Percentiles rank a stretch among this genome's conserved stretches.
Conservation (phyloP, 495 filamentous ascomycete genomes). For the Penicillium egyptiacum region DNA sequence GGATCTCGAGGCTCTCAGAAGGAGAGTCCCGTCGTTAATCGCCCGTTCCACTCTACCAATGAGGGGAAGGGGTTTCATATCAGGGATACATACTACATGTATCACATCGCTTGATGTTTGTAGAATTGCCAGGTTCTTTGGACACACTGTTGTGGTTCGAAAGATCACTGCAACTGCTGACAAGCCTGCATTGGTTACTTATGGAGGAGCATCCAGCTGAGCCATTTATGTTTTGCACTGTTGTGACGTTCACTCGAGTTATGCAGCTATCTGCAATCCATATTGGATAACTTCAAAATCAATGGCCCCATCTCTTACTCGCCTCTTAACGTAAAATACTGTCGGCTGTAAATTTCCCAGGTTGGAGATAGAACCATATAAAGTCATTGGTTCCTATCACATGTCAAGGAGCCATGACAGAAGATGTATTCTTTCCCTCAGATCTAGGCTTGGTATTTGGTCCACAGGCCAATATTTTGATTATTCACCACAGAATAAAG, state of each 20-base stretch:
- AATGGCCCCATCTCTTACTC: not conserved
- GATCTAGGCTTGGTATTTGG: not conserved
- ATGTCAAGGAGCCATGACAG: not conserved
- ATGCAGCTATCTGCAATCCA: not conserved
- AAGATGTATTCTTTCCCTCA: not conserved
- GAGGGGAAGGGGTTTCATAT: constrained; percentile 54
- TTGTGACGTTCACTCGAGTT: not conserved
- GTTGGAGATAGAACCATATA: not conserved
- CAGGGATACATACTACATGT: constrained; percentile 46
- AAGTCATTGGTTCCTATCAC: constrained; percentile 9
- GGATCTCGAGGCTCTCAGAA: constrained; percentile 46
- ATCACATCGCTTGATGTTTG: constrained; percentile 2
- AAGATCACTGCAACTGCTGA: not conserved
- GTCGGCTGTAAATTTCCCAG: not conserved
- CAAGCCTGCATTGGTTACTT: not conserved
- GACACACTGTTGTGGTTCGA: not conserved
- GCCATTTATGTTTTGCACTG: not conserved
- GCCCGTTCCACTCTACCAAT: constrained; percentile 53
- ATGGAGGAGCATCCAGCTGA: not conserved
- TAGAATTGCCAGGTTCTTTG: not conserved
- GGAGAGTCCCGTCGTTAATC: constrained; percentile 58
- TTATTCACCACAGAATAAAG: constrained; percentile 1
- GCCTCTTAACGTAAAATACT: not conserved
- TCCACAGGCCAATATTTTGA: not conserved
- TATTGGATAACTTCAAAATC: not conserved